Base-by-base conservation (phyloP, 2,329 filamentous ascomycete species). In the Cladobotryum protrusum region DNA sequence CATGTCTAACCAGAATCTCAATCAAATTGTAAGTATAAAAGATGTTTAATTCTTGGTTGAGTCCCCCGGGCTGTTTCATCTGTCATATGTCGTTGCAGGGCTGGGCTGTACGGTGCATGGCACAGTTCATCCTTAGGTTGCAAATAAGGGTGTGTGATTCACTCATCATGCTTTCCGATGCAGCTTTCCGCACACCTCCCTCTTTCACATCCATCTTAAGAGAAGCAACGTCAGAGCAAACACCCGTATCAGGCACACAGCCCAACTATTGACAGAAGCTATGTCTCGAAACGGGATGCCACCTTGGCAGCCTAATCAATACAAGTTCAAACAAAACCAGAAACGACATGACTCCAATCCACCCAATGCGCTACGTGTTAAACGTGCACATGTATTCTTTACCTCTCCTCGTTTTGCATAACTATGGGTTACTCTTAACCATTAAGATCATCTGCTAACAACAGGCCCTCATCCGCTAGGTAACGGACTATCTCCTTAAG, bases 401-500 rank as follows among this genome's bases (percentile, higher is more conserved):
- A n/a, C 17, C 35, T 37, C 14, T 7, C 13, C 35, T 37, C 9
- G 9, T 37, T 37, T 37, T 37, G 35, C 35, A 37, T 7, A n/a
- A 37, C 12, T 37, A 37, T 37, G 14, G n/a, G 12, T 17, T n/a
- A 37, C 12, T 29, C 35, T n/a, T 17, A n/a, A 12, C 35, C 12
- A 13, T n/a, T 17, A 2, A 20, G 39, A 18, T 20, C 39, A 42
- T 19, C 18, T 19, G 20, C 57, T 63, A 55, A 62, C 19, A 9
- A 17, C 20, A 5, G 32, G 13, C 24, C n/a, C 2, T 4, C 45
- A 17, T 17, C 11, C 35, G 6, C 5, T 53, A 83, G 79, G 79
- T 99, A 3, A 91, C 96, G 8, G 93, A 99, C 60, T 99, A 99
- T 67, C 77, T 99, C 1, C 82, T 90, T 2, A 99, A 99, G 67